Base-by-base conservation (phyloP, 345 rosid species). In the Euphorbia peplus region DNA sequence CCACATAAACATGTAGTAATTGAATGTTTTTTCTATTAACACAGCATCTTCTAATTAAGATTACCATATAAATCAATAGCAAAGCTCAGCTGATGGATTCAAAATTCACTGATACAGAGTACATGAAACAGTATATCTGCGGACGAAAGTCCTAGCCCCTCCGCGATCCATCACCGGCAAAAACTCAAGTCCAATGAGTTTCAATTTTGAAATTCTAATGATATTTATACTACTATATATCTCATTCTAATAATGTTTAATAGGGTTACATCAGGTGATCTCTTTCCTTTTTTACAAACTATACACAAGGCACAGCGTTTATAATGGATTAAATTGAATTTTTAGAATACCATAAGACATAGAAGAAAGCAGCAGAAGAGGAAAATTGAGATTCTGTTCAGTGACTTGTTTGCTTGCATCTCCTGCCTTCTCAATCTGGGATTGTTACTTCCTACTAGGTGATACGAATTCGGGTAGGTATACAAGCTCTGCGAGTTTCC, bases 281-380 rank as follows among this genome's bases (percentile, higher is more conserved):
- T 35, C 37, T 66, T 16, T 11, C 24, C 24, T 29, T 51, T 37
- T 58, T 5, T 32, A 66, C 65, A 66, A 28, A 54, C 10, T 55
- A 56, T 66, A 50, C 66, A 47, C 35, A 18, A n/a, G 22, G 46
- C 53, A n/a, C 52, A 55, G 8, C 28, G 62, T 26, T 7, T n/a
- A 42, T 16, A 52, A 39, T 42, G 48, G 41, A 29, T 47, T 41
- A 8, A 22, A 37, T 26, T 1, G 18, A 32, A 7, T 44, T 37
- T 29, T 88, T 84, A 95, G 79, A 95, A 95, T 44, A 95, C 87
- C n/a, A 95, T 28, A 14, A 95, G 82, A 79, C 99, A 95, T 70
- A 95, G 64, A 53, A 91, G 79, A 71, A 88, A 78, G 76, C 88
- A 91, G 62, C 98, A 95, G 81, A 88, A 80, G 42, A 95, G 82